These are phyloP conservation scores for Trichophyton equinum DNA, from an alignment of 2,329 filamentous ascomycete species.

Conservation along the genomic window DNA sequence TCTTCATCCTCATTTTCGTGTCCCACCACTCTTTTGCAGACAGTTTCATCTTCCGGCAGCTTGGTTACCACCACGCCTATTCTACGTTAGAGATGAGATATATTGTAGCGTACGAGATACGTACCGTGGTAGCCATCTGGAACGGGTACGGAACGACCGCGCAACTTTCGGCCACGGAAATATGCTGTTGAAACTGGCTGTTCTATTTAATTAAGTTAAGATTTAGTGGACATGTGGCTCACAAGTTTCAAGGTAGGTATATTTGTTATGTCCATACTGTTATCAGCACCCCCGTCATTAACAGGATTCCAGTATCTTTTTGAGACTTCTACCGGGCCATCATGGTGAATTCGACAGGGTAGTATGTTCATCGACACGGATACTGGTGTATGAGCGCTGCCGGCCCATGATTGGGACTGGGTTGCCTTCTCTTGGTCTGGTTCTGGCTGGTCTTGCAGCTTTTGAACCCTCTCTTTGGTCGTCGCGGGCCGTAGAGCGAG, in stretches of 20 bases:
- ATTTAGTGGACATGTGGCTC: not conserved
- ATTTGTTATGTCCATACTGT: conserved; percentile 2
- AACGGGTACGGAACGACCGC: conserved; percentile 52
- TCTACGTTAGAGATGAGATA: not conserved
- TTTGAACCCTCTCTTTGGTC: not conserved
- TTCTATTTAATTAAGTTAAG: not conserved
- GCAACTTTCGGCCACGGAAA: conserved; percentile 68
- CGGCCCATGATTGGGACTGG: not conserved
- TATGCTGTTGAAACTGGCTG: conserved; percentile 40
- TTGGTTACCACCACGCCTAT: conserved; percentile 47
- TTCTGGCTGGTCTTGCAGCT: conserved; percentile 14
- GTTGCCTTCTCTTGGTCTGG: not conserved
- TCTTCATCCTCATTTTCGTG: conserved; percentile 1
- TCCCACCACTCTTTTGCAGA: not conserved
- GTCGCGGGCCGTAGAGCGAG: not conserved
- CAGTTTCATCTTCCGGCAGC: not conserved
- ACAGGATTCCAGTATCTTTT: conserved; percentile 59
- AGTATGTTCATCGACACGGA: conserved; percentile 56
- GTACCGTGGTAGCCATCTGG: conserved; percentile 57
- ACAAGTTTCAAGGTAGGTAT: not conserved
- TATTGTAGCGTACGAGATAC: conserved; percentile 4
- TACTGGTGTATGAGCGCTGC: not conserved
- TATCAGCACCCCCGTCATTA: conserved; percentile 31
- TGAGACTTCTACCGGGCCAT: conserved; percentile 54
- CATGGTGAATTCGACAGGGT: conserved; percentile 67